These are phyloP conservation scores for Fistulina hepatica DNA, from an alignment of 1,284 basidiomycete genomes.

Conservation along the genomic window DNA sequence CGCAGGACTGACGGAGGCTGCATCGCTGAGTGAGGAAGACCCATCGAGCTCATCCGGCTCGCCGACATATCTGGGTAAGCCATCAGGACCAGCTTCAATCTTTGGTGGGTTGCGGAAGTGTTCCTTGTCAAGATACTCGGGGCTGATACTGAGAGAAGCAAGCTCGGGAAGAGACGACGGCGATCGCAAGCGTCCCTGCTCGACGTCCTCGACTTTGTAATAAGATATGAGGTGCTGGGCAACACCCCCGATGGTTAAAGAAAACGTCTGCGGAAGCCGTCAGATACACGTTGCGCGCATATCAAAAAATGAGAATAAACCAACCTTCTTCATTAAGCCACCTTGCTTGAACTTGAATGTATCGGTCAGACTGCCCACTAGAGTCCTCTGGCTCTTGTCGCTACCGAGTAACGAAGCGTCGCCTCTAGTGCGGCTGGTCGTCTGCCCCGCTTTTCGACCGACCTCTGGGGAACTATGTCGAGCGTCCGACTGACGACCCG, in stretches of 20 bases:
- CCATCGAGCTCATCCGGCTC: conserved; percentile 58
- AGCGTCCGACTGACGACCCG: conserved; percentile 27
- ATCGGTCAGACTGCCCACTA: conserved; percentile 84
- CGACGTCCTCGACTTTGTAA: conserved; percentile 89
- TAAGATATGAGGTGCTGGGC: conserved; percentile 95
- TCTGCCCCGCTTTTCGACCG: conserved; percentile 25
- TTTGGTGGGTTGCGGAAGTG: conserved; percentile 87
- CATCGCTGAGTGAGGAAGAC: conserved; percentile 36
- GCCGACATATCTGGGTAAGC: conserved; percentile 69
- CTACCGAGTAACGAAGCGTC: conserved; percentile 44
- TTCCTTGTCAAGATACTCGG: conserved; percentile 82
- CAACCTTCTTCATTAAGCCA: conserved; percentile 92
- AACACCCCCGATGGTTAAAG: conserved; percentile 74
- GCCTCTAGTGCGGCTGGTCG: conserved; percentile 51
- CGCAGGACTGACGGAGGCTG: too few relatives aligned
- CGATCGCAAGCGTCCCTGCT: conserved; percentile 74
- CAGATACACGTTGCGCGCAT: conserved; percentile 6
- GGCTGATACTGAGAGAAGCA: conserved; percentile 74
- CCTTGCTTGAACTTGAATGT: conserved; percentile 84
- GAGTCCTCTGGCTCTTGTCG: conserved; percentile 63
- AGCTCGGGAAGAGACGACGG: conserved; percentile 88
- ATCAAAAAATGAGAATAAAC: conserved; percentile 14
- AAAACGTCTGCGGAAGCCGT: conserved; percentile 64
- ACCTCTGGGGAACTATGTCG: conserved; percentile 16
- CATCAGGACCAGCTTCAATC: conserved; percentile 76